Percentiles rank a stretch among this genome's conserved stretches.
Conservation (phyloP, 2,329 filamentous ascomycete species). For the Aspergillus sp. region DNA sequence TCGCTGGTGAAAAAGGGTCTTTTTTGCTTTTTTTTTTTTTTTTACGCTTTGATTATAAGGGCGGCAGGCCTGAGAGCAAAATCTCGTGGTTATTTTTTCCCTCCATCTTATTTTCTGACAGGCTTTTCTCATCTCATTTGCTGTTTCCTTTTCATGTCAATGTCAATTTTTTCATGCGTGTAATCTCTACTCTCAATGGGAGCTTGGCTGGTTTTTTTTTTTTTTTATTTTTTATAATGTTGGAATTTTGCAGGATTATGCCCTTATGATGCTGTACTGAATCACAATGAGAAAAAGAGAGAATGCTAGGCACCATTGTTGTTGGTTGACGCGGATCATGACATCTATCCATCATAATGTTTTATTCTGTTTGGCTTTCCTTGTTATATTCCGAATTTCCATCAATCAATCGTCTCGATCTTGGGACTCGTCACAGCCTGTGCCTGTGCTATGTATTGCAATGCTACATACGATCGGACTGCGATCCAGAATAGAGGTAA, state of each 20-base stretch:
- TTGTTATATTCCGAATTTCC: not conserved
- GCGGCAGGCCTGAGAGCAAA: constrained; percentile 11
- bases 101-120: too few species aligned
- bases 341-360: not conserved
- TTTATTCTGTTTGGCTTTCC: constrained; percentile 2
- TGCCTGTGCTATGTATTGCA: not conserved
- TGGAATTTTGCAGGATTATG: constrained; percentile 16
- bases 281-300: constrained; percentile 16
- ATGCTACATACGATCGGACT: too few species aligned
- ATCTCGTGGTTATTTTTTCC: constrained; percentile 3
- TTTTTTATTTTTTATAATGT: constrained; percentile 13
- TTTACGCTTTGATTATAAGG: constrained; percentile 20
- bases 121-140: constrained; percentile 10
- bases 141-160: constrained; percentile 5
- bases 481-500: too few species aligned
- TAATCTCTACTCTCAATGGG: constrained; percentile 37
- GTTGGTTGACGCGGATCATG: constrained; percentile 2
- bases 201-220: constrained; percentile 30
- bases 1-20: constrained; percentile 15
- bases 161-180: constrained; percentile 22
- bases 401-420: not conserved
- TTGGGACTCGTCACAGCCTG: not conserved
- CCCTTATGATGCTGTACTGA: constrained; percentile 30
- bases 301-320: constrained; percentile 18
- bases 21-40: not conserved